phyloP scores from a whole-genome alignment of 148 eudicot species.

The Fagopyrum tataricum region DNA sequence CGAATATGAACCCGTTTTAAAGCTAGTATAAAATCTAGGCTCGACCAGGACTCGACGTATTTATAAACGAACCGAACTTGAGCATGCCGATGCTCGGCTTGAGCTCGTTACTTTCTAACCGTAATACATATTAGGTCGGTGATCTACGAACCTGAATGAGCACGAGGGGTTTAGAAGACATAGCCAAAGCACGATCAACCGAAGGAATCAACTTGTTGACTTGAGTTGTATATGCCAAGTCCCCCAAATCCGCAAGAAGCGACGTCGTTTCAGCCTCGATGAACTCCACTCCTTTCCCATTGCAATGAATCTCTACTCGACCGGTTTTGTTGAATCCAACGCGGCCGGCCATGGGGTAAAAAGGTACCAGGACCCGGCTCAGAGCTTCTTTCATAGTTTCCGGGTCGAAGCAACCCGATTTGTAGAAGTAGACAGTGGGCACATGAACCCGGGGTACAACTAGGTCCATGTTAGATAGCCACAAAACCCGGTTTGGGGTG shows the following conservation, averaged over 20 bases:
- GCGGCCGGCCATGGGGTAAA: conserved; percentile 11
- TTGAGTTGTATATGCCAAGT: not conserved
- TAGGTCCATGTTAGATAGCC: conserved; percentile 10
- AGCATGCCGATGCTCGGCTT: too few relatives aligned
- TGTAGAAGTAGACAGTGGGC: not conserved
- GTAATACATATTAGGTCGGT: too few relatives aligned
- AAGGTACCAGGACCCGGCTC: not conserved
- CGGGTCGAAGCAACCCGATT: not conserved
- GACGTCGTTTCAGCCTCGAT: conserved; percentile 20
- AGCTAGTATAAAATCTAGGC: too few relatives aligned
- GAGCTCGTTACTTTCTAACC: too few relatives aligned
- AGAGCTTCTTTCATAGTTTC: too few relatives aligned
- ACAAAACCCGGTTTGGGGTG: not conserved
- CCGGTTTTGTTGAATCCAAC: not conserved
- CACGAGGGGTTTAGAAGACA: conserved; percentile 17
- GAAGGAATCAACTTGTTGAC: conserved; percentile 12
- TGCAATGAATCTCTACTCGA: conserved; percentile 7
- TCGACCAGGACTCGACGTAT: too few relatives aligned
- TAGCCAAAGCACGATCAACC: conserved; percentile 15
- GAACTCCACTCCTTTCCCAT: conserved; percentile 18
- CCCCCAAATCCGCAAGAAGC: conserved; percentile 14
- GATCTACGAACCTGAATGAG: conserved; percentile 1
- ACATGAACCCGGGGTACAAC: not conserved
- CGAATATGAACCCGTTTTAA: too few relatives aligned
- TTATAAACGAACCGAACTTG: too few relatives aligned